Evolutionary conservation across 75 land plant species (phyloP).

Genomic region (Selaginella moellendorffii): DNA sequence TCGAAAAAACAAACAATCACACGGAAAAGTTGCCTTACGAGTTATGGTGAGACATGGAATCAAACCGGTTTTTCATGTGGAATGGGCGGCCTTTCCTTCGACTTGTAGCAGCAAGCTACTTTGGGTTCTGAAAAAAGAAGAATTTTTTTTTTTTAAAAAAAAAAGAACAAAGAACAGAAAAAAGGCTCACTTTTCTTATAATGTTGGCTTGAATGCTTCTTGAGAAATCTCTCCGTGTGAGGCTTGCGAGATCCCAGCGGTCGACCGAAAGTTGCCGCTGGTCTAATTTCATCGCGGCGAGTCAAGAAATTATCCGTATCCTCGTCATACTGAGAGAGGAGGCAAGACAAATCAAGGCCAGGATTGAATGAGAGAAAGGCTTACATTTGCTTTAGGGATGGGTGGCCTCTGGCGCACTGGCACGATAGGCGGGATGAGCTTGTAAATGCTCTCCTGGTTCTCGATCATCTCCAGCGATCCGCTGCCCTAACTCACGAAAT

Average conservation of each 20-base stretch:
- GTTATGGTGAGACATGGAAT: not conserved
- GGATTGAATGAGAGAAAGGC: not conserved
- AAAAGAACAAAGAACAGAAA: not conserved
- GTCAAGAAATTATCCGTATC: conserved; percentile 10
- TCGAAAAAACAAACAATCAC: not conserved
- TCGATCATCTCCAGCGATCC: too few relatives aligned
- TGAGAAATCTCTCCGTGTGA: conserved; percentile 10
- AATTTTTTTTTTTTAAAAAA: not conserved
- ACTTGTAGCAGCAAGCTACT: conserved; percentile 1
- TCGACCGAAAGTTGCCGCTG: conserved; percentile 15
- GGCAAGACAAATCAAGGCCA: not conserved
- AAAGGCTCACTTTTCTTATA: not conserved
- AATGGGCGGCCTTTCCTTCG: not conserved
- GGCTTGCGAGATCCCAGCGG: conserved; percentile 11
- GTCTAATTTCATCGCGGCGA: conserved; percentile 3
- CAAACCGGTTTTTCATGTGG: conserved; percentile 2
- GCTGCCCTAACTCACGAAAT: too few relatives aligned
- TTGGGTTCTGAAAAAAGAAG: not conserved
- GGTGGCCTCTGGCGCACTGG: conserved; percentile 11
- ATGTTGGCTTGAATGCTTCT: conserved; percentile 12
- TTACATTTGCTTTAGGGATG: conserved; percentile 14
- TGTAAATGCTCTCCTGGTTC: conserved; percentile 14
- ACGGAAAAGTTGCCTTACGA: not conserved
- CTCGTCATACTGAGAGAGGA: conserved; percentile 9
- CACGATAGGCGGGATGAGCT: conserved; percentile 7